Conservation (phyloP, 257 asterid genomes). For the Henckelia pumila region DNA sequence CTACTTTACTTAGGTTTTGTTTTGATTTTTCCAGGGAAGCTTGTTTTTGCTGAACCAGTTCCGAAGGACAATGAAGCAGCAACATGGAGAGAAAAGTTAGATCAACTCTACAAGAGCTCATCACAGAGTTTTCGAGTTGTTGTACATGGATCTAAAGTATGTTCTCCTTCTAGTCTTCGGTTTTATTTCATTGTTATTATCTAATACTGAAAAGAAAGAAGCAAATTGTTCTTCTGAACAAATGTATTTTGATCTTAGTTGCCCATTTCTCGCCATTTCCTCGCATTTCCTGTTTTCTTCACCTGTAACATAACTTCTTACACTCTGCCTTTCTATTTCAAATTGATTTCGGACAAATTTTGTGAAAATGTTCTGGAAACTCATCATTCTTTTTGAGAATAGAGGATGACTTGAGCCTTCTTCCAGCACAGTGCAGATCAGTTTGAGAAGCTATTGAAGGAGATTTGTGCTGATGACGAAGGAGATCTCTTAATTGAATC, state of each 20-base stretch:
- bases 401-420: conserved; percentile 33
- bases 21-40: conserved; percentile 62
- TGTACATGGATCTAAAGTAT: conserved; percentile 94
- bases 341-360: conserved; percentile 11
- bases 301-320: conserved; percentile 18
- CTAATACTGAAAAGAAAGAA: too few species aligned
- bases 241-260: conserved; percentile 7
- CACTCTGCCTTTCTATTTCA: conserved; percentile 16
- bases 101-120: conserved; percentile 97
- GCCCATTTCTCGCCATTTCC: background rate
- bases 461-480: conserved; percentile 93
- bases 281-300: background rate
- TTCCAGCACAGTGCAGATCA: conserved; percentile 99
- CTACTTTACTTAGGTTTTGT: conserved; percentile 17
- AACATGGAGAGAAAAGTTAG: conserved; percentile 97
- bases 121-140: conserved; percentile 97
- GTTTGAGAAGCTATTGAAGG: conserved; percentile 91
- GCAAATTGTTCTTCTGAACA: too few species aligned
- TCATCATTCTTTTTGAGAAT: conserved; percentile 22
- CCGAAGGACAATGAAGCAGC: conserved; percentile 99
- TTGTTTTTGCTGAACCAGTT: conserved; percentile 96
- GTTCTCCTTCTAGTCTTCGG: conserved; percentile 24
- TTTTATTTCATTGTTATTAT: conserved; percentile 18
- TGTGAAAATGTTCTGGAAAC: conserved; percentile 19
- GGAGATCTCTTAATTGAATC: conserved; percentile 99